Evolutionary conservation across 2,329 filamentous ascomycete genomes (phyloP).

Genomic region (Dactylellina leptospora): DNA sequence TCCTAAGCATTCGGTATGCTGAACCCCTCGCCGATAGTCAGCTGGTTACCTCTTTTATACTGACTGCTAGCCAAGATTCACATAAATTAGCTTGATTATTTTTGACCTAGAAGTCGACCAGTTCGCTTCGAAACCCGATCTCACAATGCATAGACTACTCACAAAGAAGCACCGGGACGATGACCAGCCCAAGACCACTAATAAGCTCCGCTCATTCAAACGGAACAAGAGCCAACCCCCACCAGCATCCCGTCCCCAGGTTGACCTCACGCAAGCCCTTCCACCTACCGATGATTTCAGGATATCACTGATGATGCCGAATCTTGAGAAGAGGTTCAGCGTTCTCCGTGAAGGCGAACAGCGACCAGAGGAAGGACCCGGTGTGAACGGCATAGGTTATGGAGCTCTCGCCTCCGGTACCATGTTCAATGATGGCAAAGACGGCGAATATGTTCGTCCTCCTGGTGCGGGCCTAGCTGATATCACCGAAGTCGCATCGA

Average conservation of each 20-base stretch:
- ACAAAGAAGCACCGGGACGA: conserved; percentile 50
- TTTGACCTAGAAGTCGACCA: neutral
- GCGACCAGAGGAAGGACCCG: conserved; percentile 39
- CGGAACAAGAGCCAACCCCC: conserved; percentile 66
- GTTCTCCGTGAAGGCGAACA: conserved; percentile 56
- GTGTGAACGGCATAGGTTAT: conserved; percentile 44
- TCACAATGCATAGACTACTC: conserved; percentile 47
- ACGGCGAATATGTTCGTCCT: conserved; percentile 69
- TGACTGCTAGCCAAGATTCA: too few relatives aligned
- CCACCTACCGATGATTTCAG: conserved; percentile 89
- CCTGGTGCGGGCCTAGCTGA: conserved; percentile 63
- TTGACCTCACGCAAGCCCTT: conserved; percentile 78
- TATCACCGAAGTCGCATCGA: conserved; percentile 89
- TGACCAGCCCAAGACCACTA: conserved; percentile 40
- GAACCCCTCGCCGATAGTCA: neutral
- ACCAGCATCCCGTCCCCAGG: conserved; percentile 68
- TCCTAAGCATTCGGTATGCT: conserved; percentile 32
- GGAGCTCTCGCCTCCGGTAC: conserved; percentile 41
- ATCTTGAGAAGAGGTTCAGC: conserved; percentile 91
- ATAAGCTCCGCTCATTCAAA: conserved; percentile 59
- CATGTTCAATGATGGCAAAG: conserved; percentile 87
- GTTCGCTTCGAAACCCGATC: neutral
- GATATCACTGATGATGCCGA: conserved; percentile 94
- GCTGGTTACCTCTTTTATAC: too few relatives aligned
- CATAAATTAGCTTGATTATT: too few relatives aligned